Evolutionary conservation across 1,284 basidiomycete genomes (phyloP), one percentile per base, ranked within the genome.

Genomic region (Ustilago curta): DNA sequence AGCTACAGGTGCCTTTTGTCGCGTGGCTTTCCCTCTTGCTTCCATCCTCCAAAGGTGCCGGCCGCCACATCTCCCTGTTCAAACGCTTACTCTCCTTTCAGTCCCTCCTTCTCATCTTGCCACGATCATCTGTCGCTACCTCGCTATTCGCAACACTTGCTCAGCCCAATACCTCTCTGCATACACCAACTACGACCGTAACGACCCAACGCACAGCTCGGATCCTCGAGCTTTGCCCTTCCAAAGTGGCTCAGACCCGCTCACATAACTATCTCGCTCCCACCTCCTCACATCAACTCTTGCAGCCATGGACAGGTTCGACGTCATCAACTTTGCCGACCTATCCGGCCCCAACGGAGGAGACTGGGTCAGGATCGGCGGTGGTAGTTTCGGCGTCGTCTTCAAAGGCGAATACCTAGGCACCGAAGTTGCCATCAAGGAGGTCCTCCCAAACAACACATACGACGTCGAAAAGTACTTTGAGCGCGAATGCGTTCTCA

Each of bases 401-500:
- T 81, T 75, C 73, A 69, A 69, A 93, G 94, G 92, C 2, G 90
- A 88, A 27, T 98, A 98, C 86, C 90, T 98, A 27, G 95, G 95
- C 4, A 93, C 97, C 75, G 93, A 96, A 77, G 93, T 98, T 29
- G 95, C 95, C 39, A 93, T 97, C 86, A 98, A 98, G 86, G 95
- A 96, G 86, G 93, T 97, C 3, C 88, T 95, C 3, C 93, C 93
- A 0, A 94, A 92, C 16, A 92, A 87, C 16, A 92, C 92, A 76
- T 96, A 97, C 85, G 93, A 96, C 80, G 87, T 97, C 27, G 90
- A 92, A 81, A 99, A 99, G 87, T 98, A 98, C 87, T 97, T 98
- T 86, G 94, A 96, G 83, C 90, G 96, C 37, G 96, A 99, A 88
- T 97, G 95, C 92, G 90, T 93, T 31, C 89, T 98, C 45, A 95